These are phyloP conservation scores for Pseudonitzschia delicatissima DNA, from an alignment of 108 stramenopile genomes.

Conservation along the genomic window DNA sequence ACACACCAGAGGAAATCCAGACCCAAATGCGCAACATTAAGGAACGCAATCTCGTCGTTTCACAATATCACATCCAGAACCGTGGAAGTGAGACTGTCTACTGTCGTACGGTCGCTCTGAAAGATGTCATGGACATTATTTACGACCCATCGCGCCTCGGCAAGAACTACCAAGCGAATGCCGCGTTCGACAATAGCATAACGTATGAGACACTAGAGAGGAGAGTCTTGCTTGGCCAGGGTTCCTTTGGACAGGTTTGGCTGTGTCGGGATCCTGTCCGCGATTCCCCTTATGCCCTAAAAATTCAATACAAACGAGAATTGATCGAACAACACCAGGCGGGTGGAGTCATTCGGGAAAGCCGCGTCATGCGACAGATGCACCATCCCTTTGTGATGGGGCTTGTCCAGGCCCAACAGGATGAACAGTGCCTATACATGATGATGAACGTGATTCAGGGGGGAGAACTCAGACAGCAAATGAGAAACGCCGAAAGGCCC, in stretches of 20 bases:
- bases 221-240: conserved; percentile 71
- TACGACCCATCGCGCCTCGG: conserved; percentile 8
- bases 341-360: conserved; percentile 70
- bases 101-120: conserved; percentile 38
- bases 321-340: conserved; percentile 85
- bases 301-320: conserved; percentile 83
- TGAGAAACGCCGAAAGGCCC: conserved; percentile 32
- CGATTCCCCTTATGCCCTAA: conserved; percentile 74
- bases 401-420: conserved; percentile 81
- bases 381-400: conserved; percentile 94
- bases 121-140: conserved; percentile 20
- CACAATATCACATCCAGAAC: conserved; percentile 47
- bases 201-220: conserved; percentile 51
- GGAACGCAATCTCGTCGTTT: conserved; percentile 11
- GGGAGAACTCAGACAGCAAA: conserved; percentile 63
- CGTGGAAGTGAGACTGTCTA: conserved; percentile 60
- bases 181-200: conserved; percentile 22
- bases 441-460: conserved; percentile 64
- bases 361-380: conserved; percentile 78
- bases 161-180: conserved; percentile 2
- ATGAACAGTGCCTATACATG: conserved; percentile 50
- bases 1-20: neutral
- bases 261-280: conserved; percentile 18
- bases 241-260: conserved; percentile 83
- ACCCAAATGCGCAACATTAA: neutral